phyloP scores from a whole-genome alignment of 2,329 filamentous ascomycete species.

The Fusarium sp. region DNA sequence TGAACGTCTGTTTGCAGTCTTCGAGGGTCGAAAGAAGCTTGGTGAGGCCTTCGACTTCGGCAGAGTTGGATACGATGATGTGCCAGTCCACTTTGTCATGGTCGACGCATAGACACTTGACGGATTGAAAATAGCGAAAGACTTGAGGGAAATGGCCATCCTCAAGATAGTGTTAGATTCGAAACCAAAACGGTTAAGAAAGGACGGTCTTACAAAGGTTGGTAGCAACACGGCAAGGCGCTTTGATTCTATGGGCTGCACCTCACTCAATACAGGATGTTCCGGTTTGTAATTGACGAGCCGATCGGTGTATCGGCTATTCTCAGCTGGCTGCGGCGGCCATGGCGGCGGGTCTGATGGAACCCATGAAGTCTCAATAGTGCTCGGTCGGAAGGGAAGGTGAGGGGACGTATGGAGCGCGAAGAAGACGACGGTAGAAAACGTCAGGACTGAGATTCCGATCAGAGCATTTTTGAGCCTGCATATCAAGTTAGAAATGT shows the following conservation, averaged over 20 bases:
- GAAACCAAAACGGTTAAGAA: rapidly evolving
- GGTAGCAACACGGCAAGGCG: neutral
- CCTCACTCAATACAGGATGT: neutral
- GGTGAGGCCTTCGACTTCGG: neutral
- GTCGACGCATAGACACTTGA: neutral
- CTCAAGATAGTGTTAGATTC: neutral
- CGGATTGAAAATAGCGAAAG: neutral
- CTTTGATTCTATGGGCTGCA: neutral
- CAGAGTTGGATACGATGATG: neutral
- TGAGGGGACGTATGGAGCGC: neutral
- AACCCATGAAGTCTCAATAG: neutral
- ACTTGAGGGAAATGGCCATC: neutral
- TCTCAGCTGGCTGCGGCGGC: neutral
- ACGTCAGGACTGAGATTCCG: neutral
- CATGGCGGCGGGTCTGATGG: neutral
- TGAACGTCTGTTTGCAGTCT: neutral
- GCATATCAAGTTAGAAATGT: rapidly evolving
- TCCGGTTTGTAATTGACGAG: neutral
- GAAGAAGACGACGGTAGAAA: neutral
- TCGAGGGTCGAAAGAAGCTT: neutral
- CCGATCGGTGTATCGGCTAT: neutral
- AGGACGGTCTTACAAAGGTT: neutral
- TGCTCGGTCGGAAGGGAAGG: neutral
- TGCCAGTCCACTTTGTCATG: neutral
- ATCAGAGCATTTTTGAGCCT: neutral